Evolutionary conservation across 129 eudicot genomes (phyloP).

Genomic region (Flaveria bidentis): DNA sequence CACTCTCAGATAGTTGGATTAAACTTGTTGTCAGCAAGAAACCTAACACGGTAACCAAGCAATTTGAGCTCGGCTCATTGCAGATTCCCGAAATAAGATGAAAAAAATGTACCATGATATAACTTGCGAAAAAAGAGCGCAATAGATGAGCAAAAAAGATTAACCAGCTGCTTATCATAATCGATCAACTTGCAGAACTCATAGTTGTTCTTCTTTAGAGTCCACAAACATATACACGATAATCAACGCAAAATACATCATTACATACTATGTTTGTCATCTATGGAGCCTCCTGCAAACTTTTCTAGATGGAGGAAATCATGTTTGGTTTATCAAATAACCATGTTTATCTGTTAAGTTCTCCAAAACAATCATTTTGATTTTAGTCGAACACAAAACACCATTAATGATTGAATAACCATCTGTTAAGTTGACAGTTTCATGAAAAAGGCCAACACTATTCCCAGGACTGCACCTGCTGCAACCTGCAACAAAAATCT

Average conservation of each 20-base stretch:
- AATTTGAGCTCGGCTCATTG: no score
- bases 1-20: no score
- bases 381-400: no score
- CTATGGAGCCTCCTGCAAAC: conserved; percentile 15
- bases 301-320: conserved; percentile 9
- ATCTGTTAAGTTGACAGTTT: conserved; percentile 32
- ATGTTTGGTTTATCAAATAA: conserved; percentile 17
- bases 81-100: no score
- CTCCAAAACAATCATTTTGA: conserved; percentile 7
- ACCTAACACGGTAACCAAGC: no score
- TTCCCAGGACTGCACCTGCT: conserved; percentile 74
- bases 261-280: conserved; percentile 10
- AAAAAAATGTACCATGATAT: no score
- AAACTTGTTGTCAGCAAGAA: no score
- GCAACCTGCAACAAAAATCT: conserved; percentile 51
- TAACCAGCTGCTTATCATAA: no score
- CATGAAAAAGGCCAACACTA: conserved; percentile 56
- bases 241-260: not conserved
- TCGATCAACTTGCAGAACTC: no score
- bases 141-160: no score
- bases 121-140: no score
- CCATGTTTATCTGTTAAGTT: conserved; percentile 9
- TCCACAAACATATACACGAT: not conserved
- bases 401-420: not conserved
- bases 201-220: no score